phyloP scores from a whole-genome alignment of 371 early-diverging fungal species.

The Coemansia sp. region DNA sequence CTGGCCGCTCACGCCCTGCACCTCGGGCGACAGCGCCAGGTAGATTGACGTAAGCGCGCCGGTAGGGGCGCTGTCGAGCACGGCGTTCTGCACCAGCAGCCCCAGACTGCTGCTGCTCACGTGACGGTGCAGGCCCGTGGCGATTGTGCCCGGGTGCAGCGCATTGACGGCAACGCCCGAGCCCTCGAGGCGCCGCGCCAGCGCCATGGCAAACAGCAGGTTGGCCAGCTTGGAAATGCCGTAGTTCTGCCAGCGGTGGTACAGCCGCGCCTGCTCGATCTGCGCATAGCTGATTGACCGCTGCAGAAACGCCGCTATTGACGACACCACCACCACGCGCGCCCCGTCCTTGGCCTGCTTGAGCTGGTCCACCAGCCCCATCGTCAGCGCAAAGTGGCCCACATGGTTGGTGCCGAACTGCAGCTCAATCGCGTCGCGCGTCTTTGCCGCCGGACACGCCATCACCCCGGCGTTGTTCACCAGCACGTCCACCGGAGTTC shows the following conservation, averaged over 20 bases:
- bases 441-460: constrained; percentile 61
- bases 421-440: constrained; percentile 70
- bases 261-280: constrained; percentile 42
- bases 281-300: constrained; percentile 54
- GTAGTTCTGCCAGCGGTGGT: constrained; percentile 55
- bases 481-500: constrained; percentile 61
- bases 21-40: constrained; percentile 65
- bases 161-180: constrained; percentile 61
- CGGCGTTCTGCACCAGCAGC: constrained; percentile 6
- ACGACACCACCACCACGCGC: constrained; percentile 58
- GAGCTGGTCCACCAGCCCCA: constrained; percentile 62
- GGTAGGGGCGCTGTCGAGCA: constrained; percentile 50
- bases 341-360: constrained; percentile 49
- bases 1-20: constrained; percentile 57
- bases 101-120: constrained; percentile 10
- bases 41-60: constrained; percentile 67
- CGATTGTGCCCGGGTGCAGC: constrained; percentile 69
- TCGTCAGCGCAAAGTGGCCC: constrained; percentile 73
- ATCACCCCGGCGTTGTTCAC: constrained; percentile 73
- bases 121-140: constrained; percentile 51
- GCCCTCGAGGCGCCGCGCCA: constrained; percentile 54
- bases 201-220: constrained; percentile 59
- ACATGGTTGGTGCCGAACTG: constrained; percentile 81
- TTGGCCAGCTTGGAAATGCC: constrained; percentile 66
- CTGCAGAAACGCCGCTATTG: constrained; percentile 51